Conservation (phyloP, 2,329 filamentous ascomycete genomes). For the Paracorniculantispora psalliotae region DNA sequence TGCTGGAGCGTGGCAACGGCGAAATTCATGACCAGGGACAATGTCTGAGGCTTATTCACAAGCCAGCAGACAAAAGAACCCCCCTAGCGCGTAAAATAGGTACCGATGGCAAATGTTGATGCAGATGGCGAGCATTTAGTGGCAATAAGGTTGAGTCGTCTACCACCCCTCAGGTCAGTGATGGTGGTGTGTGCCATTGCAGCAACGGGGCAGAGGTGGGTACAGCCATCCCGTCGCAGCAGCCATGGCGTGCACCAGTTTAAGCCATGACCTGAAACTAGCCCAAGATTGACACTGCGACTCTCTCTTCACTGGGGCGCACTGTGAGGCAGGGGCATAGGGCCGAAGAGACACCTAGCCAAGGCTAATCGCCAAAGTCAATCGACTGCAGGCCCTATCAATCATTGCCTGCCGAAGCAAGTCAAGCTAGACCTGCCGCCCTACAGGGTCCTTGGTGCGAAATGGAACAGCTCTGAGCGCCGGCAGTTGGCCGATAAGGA, state of each 20-base stretch:
- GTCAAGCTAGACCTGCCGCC: background rate
- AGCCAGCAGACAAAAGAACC: background rate
- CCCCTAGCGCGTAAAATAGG: background rate
- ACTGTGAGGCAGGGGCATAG: conserved; percentile 2
- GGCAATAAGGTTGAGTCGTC: background rate
- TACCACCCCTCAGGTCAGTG: background rate
- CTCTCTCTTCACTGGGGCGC: background rate
- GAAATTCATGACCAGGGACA: background rate
- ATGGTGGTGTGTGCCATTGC: background rate
- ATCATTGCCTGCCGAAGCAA: background rate
- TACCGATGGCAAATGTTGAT: background rate
- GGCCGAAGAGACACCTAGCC: background rate
- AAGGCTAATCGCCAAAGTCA: background rate
- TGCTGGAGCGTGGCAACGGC: background rate
- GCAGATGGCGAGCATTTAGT: background rate
- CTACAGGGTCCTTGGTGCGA: background rate
- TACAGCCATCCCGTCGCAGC: background rate
- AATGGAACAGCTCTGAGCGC: background rate
- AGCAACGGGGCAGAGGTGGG: background rate
- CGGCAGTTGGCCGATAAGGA: background rate
- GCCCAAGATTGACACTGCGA: background rate
- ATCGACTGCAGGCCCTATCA: background rate
- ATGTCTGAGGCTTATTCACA: background rate
- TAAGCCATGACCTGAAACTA: conserved; percentile 12
- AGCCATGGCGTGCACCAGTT: background rate